Percentiles rank a stretch among this genome's conserved stretches.
phyloP scores from a whole-genome alignment of 1,284 basidiomycete genomes.

The Ustilago shanxiensis region DNA sequence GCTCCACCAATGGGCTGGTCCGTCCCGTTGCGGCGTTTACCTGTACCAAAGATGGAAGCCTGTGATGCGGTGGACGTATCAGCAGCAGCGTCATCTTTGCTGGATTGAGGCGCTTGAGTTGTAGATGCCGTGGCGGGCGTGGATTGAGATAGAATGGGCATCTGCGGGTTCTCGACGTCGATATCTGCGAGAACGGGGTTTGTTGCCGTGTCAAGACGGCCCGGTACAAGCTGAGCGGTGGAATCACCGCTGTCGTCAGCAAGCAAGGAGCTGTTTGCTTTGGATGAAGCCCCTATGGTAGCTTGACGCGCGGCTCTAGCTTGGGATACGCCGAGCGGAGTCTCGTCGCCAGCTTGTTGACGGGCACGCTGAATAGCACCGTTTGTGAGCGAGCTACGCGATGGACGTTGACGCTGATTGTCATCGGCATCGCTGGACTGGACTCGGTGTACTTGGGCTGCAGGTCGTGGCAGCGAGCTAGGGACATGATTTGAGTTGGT shows the following conservation, averaged over 20 bases:
- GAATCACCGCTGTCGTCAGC: constrained; percentile 39
- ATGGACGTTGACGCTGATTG: constrained; percentile 23
- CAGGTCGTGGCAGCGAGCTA: constrained; percentile 36
- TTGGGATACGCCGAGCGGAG: constrained; percentile 43
- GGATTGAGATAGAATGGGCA: constrained; percentile 21
- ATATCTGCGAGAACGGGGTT: constrained; percentile 23
- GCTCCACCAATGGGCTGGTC: constrained; percentile 32
- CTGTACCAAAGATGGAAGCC: constrained; percentile 37
- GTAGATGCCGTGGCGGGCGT: not conserved
- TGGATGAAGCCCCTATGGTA: constrained; percentile 8
- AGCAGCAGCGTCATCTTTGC: not conserved
- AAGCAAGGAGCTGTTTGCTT: constrained; percentile 20
- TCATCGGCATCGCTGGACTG: constrained; percentile 12
- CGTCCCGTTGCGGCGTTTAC: constrained; percentile 29
- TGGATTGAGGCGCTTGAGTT: not conserved
- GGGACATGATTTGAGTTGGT: constrained; percentile 26
- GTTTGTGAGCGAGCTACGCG: constrained; percentile 45
- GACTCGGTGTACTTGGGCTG: constrained; percentile 23
- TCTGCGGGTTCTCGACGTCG: constrained; percentile 36
- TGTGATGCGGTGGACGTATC: constrained; percentile 29
- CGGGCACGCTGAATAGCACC: constrained; percentile 44
- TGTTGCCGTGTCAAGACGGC: constrained; percentile 21
- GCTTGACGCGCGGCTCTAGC: constrained; percentile 36
- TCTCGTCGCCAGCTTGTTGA: constrained; percentile 46
- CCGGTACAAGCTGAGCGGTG: constrained; percentile 37